phyloP scores from a whole-genome alignment of 2,329 filamentous ascomycete species.

The Cadophora luteo-olivacea region DNA sequence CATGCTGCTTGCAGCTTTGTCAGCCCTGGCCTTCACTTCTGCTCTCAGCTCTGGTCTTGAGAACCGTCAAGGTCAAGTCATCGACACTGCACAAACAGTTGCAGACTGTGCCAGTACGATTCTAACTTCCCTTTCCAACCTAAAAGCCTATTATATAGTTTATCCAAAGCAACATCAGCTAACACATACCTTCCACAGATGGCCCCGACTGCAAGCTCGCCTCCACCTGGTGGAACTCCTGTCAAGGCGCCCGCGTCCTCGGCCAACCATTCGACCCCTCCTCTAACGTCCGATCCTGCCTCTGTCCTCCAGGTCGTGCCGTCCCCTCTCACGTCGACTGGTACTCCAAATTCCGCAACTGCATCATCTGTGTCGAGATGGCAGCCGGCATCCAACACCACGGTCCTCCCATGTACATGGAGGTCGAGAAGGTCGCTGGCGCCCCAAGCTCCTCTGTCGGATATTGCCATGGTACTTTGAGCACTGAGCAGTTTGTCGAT shows the following conservation, averaged over 20 bases:
- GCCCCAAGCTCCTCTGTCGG: neutral
- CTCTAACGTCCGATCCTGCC: conserved; percentile 13
- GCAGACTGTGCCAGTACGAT: conserved; percentile 7
- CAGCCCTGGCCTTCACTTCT: neutral
- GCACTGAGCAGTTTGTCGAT: neutral
- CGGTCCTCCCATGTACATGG: neutral
- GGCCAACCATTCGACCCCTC: conserved; percentile 5
- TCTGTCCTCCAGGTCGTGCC: conserved; percentile 15
- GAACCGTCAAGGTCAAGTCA: conserved; percentile 1
- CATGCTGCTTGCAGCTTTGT: conserved; percentile 2
- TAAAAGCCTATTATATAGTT: neutral
- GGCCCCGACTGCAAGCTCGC: conserved; percentile 11
- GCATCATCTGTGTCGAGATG: conserved; percentile 15
- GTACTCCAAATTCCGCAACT: conserved; percentile 10
- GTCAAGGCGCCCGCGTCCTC: conserved; percentile 1
- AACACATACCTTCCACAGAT: neutral
- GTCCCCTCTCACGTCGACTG: conserved; percentile 10
- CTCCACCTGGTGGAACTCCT: conserved; percentile 5
- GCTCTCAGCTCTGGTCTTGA: neutral
- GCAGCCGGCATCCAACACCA: neutral
- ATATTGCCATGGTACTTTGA: conserved; percentile 17
- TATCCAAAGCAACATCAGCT: no score
- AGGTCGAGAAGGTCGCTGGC: conserved; percentile 13
- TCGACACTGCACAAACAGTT: conserved; percentile 4
- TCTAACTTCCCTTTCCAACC: neutral